Conservation (phyloP, 176 grass and related monocot genomes). For the Triticum urartu region DNA sequence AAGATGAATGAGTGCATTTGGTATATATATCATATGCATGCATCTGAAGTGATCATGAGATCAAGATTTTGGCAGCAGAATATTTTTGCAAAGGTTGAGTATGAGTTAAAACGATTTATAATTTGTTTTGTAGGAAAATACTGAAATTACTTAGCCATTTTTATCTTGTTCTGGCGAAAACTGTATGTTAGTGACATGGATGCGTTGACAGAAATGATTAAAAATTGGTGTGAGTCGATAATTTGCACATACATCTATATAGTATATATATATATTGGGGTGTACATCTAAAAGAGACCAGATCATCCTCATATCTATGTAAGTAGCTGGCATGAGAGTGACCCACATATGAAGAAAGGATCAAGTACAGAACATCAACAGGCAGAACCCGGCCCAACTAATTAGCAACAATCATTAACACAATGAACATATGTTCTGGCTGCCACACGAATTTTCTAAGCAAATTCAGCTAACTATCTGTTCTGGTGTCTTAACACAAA, state of each 20-base stretch:
- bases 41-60: not conserved
- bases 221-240: not conserved
- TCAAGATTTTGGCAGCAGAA: not conserved
- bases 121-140: not conserved
- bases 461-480: slow-evolving; percentile 11
- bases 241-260: slow-evolving; percentile 22
- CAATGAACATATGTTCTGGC: not conserved
- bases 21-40: not conserved
- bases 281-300: slow-evolving; percentile 23
- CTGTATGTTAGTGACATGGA: not conserved
- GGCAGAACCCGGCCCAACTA: not conserved
- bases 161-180: not conserved
- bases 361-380: slow-evolving; percentile 7
- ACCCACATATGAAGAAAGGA: slow-evolving; percentile 19
- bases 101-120: not conserved
- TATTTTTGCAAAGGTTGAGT: not conserved
- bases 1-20: not conserved
- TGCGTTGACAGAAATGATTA: slow-evolving; percentile 20
- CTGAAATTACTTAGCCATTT: not conserved
- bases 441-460: not conserved
- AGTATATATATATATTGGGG: not conserved
- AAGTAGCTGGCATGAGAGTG: slow-evolving; percentile 34
- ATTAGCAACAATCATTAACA: not conserved
- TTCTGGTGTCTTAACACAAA: slow-evolving; percentile 23
- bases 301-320: slow-evolving; percentile 8